Evolutionary conservation across 2,329 filamentous ascomycete genomes (phyloP).

Genomic region (Scedosporium apiospermum): DNA sequence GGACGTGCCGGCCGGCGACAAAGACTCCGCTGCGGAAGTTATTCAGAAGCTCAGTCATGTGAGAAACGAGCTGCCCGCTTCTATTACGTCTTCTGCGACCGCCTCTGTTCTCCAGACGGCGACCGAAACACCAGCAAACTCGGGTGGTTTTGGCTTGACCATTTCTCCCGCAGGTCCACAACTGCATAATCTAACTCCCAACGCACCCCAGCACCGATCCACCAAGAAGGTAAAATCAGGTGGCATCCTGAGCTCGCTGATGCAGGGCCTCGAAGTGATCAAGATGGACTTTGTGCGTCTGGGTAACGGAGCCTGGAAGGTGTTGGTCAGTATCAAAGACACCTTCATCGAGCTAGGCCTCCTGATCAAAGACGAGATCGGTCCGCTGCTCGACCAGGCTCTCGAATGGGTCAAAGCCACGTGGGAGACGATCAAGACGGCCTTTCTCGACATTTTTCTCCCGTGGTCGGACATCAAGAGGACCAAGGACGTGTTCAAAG

Average conservation of each 20-base stretch:
- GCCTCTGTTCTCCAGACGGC: neutral
- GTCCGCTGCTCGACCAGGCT: neutral
- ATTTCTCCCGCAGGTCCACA: neutral
- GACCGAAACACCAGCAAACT: neutral
- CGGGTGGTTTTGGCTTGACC: neutral
- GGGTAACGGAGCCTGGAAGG: neutral
- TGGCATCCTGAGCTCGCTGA: neutral
- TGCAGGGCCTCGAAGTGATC: neutral
- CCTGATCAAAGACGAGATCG: neutral
- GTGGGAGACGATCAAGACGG: neutral
- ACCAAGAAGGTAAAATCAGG: neutral
- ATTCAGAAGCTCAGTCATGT: neutral
- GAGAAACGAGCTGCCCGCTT: neutral
- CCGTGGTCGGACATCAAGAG: neutral
- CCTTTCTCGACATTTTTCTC: neutral
- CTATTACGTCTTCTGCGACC: neutral
- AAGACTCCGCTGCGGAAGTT: neutral
- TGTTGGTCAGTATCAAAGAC: neutral
- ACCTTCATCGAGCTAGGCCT: neutral
- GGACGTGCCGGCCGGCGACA: neutral
- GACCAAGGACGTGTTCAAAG: neutral
- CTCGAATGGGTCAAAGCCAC: neutral
- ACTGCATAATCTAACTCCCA: neutral
- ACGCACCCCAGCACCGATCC: neutral
- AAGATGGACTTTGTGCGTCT: neutral